Conservation (phyloP, 768 basidiomycete species). For the Rubroboletus pulcherrimus region DNA sequence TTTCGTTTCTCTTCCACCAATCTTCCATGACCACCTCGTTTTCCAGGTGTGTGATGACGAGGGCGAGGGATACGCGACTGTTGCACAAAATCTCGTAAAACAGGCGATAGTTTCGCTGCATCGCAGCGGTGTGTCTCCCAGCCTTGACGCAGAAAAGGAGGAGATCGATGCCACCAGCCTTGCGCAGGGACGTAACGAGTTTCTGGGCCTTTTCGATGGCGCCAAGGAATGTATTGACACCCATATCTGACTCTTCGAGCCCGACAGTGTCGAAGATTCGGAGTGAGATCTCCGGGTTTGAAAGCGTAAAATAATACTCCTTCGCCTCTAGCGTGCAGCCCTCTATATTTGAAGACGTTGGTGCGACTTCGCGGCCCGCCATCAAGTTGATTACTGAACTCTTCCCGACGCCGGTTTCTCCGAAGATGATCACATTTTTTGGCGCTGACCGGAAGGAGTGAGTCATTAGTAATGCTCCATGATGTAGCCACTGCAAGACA, state of each 20-base stretch:
- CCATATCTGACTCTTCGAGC: neutral
- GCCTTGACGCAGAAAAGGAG: constrained; percentile 1
- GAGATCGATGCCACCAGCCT: neutral
- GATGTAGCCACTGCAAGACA: neutral
- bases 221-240: neutral
- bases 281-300: neutral
- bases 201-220: constrained; percentile 6
- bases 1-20: neutral
- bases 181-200: neutral
- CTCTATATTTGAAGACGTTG: neutral
- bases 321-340: neutral
- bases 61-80: neutral
- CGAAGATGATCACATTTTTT: constrained; percentile 3
- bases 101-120: neutral
- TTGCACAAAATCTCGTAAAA: neutral
- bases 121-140: neutral
- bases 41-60: neutral
- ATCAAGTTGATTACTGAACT: constrained; percentile 6
- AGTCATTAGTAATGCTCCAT: neutral
- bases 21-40: neutral
- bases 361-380: neutral
- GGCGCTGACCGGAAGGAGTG: neutral
- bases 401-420: neutral
- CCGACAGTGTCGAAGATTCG: neutral
- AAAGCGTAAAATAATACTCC: neutral